These are phyloP conservation scores for Boletus semigastroideus DNA, from an alignment of 1,284 basidiomycete species.

Conservation along the genomic window DNA sequence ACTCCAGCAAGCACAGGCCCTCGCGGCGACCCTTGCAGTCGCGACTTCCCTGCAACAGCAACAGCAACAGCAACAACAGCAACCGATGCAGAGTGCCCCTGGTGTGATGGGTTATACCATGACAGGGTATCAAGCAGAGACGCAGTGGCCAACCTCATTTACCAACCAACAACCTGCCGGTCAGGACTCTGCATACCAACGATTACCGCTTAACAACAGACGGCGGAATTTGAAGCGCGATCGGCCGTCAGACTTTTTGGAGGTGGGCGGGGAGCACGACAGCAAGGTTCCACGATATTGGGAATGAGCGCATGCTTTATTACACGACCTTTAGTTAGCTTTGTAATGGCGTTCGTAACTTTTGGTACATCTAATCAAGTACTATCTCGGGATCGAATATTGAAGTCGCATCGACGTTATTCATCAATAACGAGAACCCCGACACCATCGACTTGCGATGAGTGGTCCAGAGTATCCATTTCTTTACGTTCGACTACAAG, in stretches of 20 bases:
- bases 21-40: conserved; percentile 58
- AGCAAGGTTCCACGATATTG: conserved; percentile 70
- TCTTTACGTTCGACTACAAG: too few species aligned
- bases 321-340: background rate
- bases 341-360: conserved; percentile 1
- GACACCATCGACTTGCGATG: too few species aligned
- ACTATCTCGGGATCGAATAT: too few species aligned
- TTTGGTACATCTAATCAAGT: too few species aligned
- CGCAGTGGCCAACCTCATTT: conserved; percentile 53
- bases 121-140: conserved; percentile 36
- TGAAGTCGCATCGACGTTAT: too few species aligned
- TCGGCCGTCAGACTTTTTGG: conserved; percentile 78
- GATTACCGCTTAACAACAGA: conserved; percentile 75
- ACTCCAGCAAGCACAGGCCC: conserved; percentile 70
- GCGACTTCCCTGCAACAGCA: conserved; percentile 49
- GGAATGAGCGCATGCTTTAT: conserved; percentile 47
- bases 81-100: conserved; percentile 33
- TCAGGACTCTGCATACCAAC: conserved; percentile 81
- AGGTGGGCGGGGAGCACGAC: conserved; percentile 62
- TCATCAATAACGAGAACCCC: too few species aligned
- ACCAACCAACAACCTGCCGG: conserved; percentile 60
- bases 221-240: conserved; percentile 75
- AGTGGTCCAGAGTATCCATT: too few species aligned
- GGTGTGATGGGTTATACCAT: conserved; percentile 40
- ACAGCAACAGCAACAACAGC: conserved; percentile 32